Conservation (phyloP, 805 yeast genomes). For the Spathaspora passalidarum region DNA sequence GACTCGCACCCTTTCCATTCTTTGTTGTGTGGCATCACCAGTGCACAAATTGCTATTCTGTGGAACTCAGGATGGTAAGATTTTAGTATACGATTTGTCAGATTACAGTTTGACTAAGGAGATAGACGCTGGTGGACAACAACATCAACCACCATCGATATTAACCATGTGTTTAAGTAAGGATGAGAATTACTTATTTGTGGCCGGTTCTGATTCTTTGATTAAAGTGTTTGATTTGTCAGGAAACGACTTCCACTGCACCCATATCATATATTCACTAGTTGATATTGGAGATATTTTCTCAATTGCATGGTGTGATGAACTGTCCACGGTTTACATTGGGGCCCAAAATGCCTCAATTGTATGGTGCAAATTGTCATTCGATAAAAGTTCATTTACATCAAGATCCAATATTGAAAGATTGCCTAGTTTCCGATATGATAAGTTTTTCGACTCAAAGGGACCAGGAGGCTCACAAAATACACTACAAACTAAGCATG, state of each 20-base stretch:
- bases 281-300: slow-evolving; percentile 94
- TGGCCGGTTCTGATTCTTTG: slow-evolving; percentile 89
- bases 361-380: slow-evolving; percentile 55
- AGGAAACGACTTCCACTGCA: slow-evolving; percentile 21
- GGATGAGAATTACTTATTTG: slow-evolving; percentile 60
- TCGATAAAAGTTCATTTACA: not conserved
- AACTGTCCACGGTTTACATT: slow-evolving; percentile 60
- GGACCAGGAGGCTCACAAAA: slow-evolving; percentile 71
- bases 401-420: slow-evolving; percentile 17
- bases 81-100: slow-evolving; percentile 64
- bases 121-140: slow-evolving; percentile 29
- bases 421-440: slow-evolving; percentile 62
- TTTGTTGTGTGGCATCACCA: slow-evolving; percentile 68
- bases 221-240: slow-evolving; percentile 80
- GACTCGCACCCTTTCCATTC: slow-evolving; percentile 68
- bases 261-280: slow-evolving; percentile 77
- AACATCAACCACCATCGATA: slow-evolving; percentile 73
- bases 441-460: slow-evolving; percentile 83
- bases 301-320: slow-evolving; percentile 68
- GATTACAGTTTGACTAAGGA: slow-evolving; percentile 50
- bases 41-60: slow-evolving; percentile 62
- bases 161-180: slow-evolving; percentile 59
- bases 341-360: slow-evolving; percentile 94
- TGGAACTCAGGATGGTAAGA: slow-evolving; percentile 86
- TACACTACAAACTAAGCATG: slow-evolving; percentile 26